phyloP scores from a whole-genome alignment of 2,329 filamentous ascomycete species.

The Fusarium sublunatum region DNA sequence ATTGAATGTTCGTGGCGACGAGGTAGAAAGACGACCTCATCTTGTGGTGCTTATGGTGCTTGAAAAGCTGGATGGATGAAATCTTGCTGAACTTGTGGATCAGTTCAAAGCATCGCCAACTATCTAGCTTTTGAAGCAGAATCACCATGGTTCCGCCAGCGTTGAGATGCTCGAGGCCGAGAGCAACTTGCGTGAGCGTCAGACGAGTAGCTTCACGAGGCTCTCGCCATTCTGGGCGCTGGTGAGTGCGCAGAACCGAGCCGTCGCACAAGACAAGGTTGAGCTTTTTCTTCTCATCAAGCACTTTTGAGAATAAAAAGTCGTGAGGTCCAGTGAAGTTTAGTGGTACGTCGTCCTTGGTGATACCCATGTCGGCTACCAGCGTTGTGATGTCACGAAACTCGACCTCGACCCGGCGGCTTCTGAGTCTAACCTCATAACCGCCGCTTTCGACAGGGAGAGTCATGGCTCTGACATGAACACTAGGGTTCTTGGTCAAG shows the following conservation, averaged over 20 bases:
- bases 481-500: constrained; percentile 50
- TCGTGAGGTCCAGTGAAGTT: constrained; percentile 31
- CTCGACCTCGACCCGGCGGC: constrained; percentile 6
- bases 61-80: constrained; percentile 53
- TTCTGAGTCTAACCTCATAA: constrained; percentile 50
- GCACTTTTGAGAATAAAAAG: constrained; percentile 32
- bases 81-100: constrained; percentile 57
- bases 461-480: constrained; percentile 53
- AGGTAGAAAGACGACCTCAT: constrained; percentile 65
- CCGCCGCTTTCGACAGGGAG: constrained; percentile 56
- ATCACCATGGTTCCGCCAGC: constrained; percentile 62
- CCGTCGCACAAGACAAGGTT: constrained; percentile 62
- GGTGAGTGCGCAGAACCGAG: constrained; percentile 57
- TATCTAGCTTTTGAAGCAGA: constrained; percentile 62
- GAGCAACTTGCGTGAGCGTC: constrained; percentile 53
- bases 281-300: constrained; percentile 43
- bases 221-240: constrained; percentile 49
- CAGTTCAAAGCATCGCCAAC: constrained; percentile 51
- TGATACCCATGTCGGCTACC: constrained; percentile 56
- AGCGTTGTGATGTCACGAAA: constrained; percentile 64
- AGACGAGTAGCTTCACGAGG: constrained; percentile 53
- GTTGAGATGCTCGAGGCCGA: constrained; percentile 59
- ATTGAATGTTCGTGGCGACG: constrained; percentile 57
- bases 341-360: constrained; percentile 43
- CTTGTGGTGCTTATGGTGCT: constrained; percentile 55